Evolutionary conservation across 2,329 filamentous ascomycete species (phyloP), one percentile per base, ranked within the genome.

Genomic region (Verticillium alfalfae): DNA sequence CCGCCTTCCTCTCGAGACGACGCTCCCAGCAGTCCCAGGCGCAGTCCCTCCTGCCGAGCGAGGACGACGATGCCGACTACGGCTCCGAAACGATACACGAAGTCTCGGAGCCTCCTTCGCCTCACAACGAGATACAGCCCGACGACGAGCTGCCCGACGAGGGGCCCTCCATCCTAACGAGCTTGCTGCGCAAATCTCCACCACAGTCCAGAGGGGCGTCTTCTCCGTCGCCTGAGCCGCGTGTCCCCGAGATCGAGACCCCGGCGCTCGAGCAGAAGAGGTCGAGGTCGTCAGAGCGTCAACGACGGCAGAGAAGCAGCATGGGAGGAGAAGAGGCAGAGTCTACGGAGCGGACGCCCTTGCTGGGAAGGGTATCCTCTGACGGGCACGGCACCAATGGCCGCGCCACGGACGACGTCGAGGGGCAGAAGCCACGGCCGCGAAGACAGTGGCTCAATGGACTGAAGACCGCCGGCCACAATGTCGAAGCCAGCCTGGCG

Each of bases 21-120:
- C 73, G 72, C 56, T 75, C 76, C 18, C 70, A 68, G 45, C 54
- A 56, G 26, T 56, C 54, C 26, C 26, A 34, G 54, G 12, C 54
- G 8, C 45, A 52, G 22, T 4, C 45, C 18, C 8, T 18, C 45
- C 9, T 52, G 16, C 45, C 12, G n/a, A 61, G 62, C 34, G 65
- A 70, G 56, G 68, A 68, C 39, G 65, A 70, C 41, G 68, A 68
- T 39, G 56, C 60, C 15, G 66, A 64, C 18, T 57, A 52, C 15
- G 72, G 73, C 18, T 78, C 81, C 9, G 78, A 84, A 45, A 79
- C 80, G 5, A 90, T 90, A 60, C 72, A 79, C 58, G 88, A 91
- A 70, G 81, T 86, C 34, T 84, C 84, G 6, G 87, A 89, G 69
- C 80, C 83, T 6, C 75, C 79, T 10, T 82, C 82, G 6, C 81